Evolutionary conservation across 257 asterid species (phyloP).

Genomic region (Nicotiana undulata): DNA sequence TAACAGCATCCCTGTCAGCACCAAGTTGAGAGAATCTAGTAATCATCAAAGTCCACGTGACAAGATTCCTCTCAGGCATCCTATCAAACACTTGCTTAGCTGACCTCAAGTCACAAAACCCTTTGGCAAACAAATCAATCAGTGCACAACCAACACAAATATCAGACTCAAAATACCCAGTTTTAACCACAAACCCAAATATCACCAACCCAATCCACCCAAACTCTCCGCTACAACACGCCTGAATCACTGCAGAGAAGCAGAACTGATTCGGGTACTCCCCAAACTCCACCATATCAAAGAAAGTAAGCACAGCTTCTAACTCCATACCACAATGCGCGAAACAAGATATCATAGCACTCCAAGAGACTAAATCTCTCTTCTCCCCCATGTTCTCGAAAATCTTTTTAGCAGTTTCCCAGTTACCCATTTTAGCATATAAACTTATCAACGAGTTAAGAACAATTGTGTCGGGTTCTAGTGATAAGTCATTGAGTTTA

Average conservation of each 20-base stretch:
- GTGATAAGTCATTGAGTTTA: constrained; percentile 31
- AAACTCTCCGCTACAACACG: constrained; percentile 45
- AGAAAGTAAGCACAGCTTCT: constrained; percentile 45
- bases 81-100: constrained; percentile 66
- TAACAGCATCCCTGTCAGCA: constrained; percentile 33
- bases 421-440: constrained; percentile 69
- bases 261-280: constrained; percentile 74
- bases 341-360: constrained; percentile 85
- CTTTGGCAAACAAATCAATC: constrained; percentile 66
- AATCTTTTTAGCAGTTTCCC: constrained; percentile 48
- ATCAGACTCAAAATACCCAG: constrained; percentile 72
- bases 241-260: constrained; percentile 64
- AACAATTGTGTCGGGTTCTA: constrained; percentile 49
- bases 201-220: constrained; percentile 50
- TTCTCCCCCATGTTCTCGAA: constrained; percentile 50
- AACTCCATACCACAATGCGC: constrained; percentile 39
- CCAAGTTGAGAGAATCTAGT: constrained; percentile 66
- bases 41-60: constrained; percentile 84
- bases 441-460: constrained; percentile 79
- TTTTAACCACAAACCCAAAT: constrained; percentile 61
- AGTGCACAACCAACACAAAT: constrained; percentile 82
- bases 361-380: constrained; percentile 82
- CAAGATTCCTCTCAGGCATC: constrained; percentile 71
- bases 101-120: constrained; percentile 49
- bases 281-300: constrained; percentile 60